Evolutionary conservation across 208 protist genomes (phyloP), one percentile per base, ranked within the genome.

Genomic region (Dictyostelium gargantuum): DNA sequence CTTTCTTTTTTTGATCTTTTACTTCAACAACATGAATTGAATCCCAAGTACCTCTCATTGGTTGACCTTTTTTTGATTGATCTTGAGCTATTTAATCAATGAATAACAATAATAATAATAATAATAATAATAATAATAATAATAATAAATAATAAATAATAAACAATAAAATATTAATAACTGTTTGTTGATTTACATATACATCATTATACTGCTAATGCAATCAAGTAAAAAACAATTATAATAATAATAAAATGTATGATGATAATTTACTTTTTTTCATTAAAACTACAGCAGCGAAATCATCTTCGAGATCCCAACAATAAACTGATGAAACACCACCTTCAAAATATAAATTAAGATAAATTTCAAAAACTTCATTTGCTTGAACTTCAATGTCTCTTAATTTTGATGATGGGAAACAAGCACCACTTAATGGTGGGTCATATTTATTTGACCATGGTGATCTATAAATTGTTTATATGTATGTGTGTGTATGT

Each of bases 21-120:
- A 97, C 96, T 91, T 98, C 95, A 56, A 98, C 73, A 38, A 98
- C 97, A 84, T 98, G 97, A 63, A 98, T 97, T 46, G 95, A 95
- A 85, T 98, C 96, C 97, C 97, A 98, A n/a, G 92, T 95, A 66
- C 97, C 97, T 93, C 96, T 96, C 68, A 97, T 95, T 74, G 92
- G 86, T 93, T 95, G 93, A 70, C 91, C 93, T 72, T 96, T 97
- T 48, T 94, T 91, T 8, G 93, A 95, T 81, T 96, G 91, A 80
- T 97, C 95, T 70, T 96, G 93, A 61, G 84, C 95, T 97, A 84
- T n/a, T n/a, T n/a, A n/a, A n/a, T n/a, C n/a, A n/a, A n/a, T n/a
- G n/a, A n/a, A n/a, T n/a, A 54, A 40, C 38, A 11, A 38, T 32
- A 19, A 66, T 29, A 80, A 66, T 6, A 3, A 46, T 42, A 26